A percentile compares a stretch with the other conserved stretches of the same genome.
These are phyloP conservation scores for Xylogone sp. DNA, from an alignment of 2,329 filamentous ascomycete genomes.

Conservation along the genomic window DNA sequence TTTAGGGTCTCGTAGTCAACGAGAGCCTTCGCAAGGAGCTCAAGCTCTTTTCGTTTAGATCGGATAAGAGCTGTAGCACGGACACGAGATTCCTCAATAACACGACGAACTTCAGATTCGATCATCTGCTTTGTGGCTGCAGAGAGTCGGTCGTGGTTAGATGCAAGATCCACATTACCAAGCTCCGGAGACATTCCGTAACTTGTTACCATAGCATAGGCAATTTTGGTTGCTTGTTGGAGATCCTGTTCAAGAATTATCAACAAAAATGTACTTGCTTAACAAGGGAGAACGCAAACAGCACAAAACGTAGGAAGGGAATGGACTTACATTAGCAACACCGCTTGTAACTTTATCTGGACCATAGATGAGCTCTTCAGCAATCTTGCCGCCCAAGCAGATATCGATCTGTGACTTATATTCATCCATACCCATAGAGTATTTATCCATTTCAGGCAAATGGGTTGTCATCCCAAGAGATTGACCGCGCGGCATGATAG, in stretches of 20 bases:
- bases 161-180: conserved; percentile 84
- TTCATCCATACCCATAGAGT: conserved; percentile 81
- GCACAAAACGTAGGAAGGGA: background rate
- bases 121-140: conserved; percentile 83
- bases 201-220: conserved; percentile 82
- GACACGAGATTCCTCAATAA: conserved; percentile 76
- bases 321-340: conserved; percentile 64
- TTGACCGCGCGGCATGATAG: conserved; percentile 86
- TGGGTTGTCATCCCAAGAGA: conserved; percentile 83
- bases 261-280: conserved; percentile 24
- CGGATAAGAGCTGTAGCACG: conserved; percentile 70
- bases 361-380: conserved; percentile 88
- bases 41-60: conserved; percentile 77
- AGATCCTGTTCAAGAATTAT: conserved; percentile 60
- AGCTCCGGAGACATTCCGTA: conserved; percentile 87
- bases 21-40: conserved; percentile 81
- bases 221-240: conserved; percentile 72
- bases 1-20: conserved; percentile 93
- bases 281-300: background rate
- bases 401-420: conserved; percentile 78
- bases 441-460: conserved; percentile 88
- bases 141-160: conserved; percentile 77
- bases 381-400: conserved; percentile 80
- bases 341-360: conserved; percentile 89
- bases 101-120: conserved; percentile 80